Evolutionary conservation across 2,329 filamentous ascomycete species (phyloP), one percentile per base, ranked within the genome.

Genomic region (Ustilaginoidea virens): DNA sequence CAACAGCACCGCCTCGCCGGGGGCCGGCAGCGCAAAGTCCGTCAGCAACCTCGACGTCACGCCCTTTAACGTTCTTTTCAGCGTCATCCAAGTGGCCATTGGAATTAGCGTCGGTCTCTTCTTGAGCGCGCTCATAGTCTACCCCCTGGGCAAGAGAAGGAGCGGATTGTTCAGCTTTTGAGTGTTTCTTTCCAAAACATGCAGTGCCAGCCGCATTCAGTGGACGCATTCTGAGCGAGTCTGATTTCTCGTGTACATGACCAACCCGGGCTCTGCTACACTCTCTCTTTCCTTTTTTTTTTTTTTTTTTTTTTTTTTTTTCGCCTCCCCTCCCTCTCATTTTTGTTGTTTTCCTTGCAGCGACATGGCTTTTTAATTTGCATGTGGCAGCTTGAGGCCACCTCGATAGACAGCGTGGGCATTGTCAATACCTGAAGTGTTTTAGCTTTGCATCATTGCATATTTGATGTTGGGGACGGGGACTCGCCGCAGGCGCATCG

Each of bases 81-180:
- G 62, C 33, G 68, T 74, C 30, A 63, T 74, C 13, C 67, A 74
- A 43, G 63, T 74, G 2, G 65, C 69, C 5, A 70, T 74, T 31
- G 67, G 68, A 20, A 68, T 74, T 33, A 69, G 66, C n/a, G 68
- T 73, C 3, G 69, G 69, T 9, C 40, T 74, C 16, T 69, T 66
- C 34, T 51, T 71, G 41, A 68, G 66, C 30, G 64, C 64, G 5
- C 42, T 69, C 25, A 53, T 69, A 31, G 58, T 69, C 10, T 69
- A 69, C 40, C 66, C 66, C 0, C 46, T 69, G 19, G 67, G 68
- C 9, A 73, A 73, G 50, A 55, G 63, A 37, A 55, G 68, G 32
- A 71, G 67, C 36, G 67, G 66, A 2, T 37, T 73, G 27, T 69
- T 69, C 38, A 66, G 61, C 31, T 69, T 69, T 34, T 68, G 46